Conservation (phyloP, 495 filamentous ascomycete species). For the Aspergillus funiculosus region DNA sequence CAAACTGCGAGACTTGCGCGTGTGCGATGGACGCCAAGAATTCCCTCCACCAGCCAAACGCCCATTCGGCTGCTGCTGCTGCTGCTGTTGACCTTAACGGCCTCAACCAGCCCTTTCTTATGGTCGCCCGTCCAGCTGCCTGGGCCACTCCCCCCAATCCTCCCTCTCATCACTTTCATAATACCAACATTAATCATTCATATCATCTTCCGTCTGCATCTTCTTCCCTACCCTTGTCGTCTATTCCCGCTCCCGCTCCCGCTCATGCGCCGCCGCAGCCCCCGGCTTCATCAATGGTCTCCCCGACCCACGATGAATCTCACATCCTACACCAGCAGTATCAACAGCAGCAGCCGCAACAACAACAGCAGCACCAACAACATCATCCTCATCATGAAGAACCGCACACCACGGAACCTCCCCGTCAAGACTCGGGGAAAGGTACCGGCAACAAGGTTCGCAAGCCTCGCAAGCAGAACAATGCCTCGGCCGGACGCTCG, state of each 20-base stretch:
- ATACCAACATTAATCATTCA: not conserved
- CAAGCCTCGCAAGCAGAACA: constrained; percentile 37
- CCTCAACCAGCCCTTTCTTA: constrained; percentile 26
- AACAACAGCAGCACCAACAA: not conserved
- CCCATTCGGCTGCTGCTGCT: constrained; percentile 15
- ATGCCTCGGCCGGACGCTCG: constrained; percentile 33
- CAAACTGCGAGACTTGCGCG: constrained; percentile 18
- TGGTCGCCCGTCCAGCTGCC: constrained; percentile 23
- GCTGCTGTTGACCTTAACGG: no score
- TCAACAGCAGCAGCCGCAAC: not conserved
- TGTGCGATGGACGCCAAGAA: constrained; percentile 35
- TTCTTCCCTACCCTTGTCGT: not conserved
- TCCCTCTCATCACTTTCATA: constrained; percentile 12
- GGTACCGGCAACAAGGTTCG: constrained; percentile 32
- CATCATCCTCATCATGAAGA: no score
- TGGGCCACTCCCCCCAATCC: constrained; percentile 14
- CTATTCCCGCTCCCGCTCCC: constrained; percentile 1
- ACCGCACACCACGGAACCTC: constrained; percentile 8
- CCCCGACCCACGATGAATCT: not conserved
- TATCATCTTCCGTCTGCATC: constrained; percentile 4
- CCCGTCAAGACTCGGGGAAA: constrained; percentile 20
- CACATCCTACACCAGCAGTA: constrained; percentile 1
- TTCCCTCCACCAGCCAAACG: constrained; percentile 16
- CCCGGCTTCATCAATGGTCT: constrained; percentile 8
- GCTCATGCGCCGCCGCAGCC: constrained; percentile 6